Evolutionary conservation across 2,329 filamentous ascomycete genomes (phyloP).

Genomic region (Acrocalymma vagum): DNA sequence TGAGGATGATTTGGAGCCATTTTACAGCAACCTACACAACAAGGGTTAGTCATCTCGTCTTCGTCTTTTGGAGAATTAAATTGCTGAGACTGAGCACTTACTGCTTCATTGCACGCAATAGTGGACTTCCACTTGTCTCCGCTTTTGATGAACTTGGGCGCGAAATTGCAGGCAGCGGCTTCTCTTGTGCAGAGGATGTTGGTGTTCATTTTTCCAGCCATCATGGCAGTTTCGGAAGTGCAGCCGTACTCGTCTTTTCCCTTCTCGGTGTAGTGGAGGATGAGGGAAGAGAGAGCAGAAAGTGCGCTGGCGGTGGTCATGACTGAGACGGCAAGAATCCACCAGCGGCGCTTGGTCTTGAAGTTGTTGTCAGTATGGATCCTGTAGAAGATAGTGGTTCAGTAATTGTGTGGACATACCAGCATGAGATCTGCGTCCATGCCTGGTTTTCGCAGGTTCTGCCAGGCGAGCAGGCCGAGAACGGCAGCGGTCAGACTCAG

Average conservation of each 20-base stretch:
- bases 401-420: no score
- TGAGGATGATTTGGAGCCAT: slow-evolving; percentile 37
- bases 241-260: slow-evolving; percentile 35
- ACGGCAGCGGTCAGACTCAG: slow-evolving; percentile 32
- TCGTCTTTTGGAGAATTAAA: slow-evolving; percentile 3
- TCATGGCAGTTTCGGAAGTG: slow-evolving; percentile 25
- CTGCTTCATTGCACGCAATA: slow-evolving; percentile 35
- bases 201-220: slow-evolving; percentile 29
- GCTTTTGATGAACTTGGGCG: slow-evolving; percentile 20
- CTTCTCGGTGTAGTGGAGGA: slow-evolving; percentile 34
- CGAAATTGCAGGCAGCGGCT: slow-evolving; percentile 34
- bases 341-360: slow-evolving; percentile 37
- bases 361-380: slow-evolving; percentile 15
- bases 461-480: slow-evolving; percentile 33
- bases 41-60: not conserved
- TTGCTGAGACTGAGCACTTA: slow-evolving; percentile 18
- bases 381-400: not conserved
- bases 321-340: slow-evolving; percentile 28
- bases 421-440: slow-evolving; percentile 32
- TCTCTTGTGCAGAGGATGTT: slow-evolving; percentile 39
- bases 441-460: slow-evolving; percentile 27
- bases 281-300: slow-evolving; percentile 30
- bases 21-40: slow-evolving; percentile 35
- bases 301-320: slow-evolving; percentile 22
- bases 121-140: slow-evolving; percentile 17